Evolutionary conservation across 2,329 filamentous ascomycete species (phyloP).

Genomic region (Macrophomina tecta): DNA sequence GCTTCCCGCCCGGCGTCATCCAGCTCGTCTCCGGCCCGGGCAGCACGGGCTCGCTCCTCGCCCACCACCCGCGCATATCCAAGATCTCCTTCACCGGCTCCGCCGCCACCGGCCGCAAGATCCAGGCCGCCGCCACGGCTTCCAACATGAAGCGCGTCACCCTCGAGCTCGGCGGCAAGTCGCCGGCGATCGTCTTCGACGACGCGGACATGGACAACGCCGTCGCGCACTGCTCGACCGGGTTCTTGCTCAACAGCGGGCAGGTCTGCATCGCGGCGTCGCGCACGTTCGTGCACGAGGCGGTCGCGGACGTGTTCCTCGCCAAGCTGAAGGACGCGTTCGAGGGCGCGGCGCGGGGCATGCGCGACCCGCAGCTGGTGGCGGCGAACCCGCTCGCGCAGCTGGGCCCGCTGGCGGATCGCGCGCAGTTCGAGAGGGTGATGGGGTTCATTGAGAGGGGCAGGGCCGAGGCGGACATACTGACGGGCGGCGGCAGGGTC

Average conservation of each 20-base stretch:
- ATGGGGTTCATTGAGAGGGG: conserved; percentile 44
- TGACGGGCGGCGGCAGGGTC: conserved; percentile 42
- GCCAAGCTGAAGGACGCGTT: conserved; percentile 37
- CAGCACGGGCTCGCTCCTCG: conserved; percentile 40
- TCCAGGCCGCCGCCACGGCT: conserved; percentile 44
- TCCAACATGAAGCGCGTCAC: conserved; percentile 54
- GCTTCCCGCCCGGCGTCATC: conserved; percentile 50
- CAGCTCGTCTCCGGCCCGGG: conserved; percentile 40
- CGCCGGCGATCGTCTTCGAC: conserved; percentile 53
- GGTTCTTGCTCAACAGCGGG: conserved; percentile 37
- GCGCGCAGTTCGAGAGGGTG: conserved; percentile 44
- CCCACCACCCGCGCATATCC: conserved; percentile 49
- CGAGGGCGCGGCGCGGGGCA: conserved; percentile 33
- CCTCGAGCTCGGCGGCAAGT: conserved; percentile 56
- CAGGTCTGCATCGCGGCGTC: conserved; percentile 39
- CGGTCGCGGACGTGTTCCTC: conserved; percentile 39
- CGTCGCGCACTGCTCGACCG: conserved; percentile 33
- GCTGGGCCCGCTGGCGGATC: conserved; percentile 41
- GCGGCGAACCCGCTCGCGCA: conserved; percentile 31
- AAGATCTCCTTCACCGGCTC: conserved; percentile 52
- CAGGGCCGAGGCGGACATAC: conserved; percentile 39
- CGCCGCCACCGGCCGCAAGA: conserved; percentile 42
- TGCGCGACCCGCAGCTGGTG: conserved; percentile 29
- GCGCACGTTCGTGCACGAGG: conserved; percentile 40
- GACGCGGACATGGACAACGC: conserved; percentile 57